phyloP scores from a whole-genome alignment of 208 protist genomes.

The Leishmania major region DNA sequence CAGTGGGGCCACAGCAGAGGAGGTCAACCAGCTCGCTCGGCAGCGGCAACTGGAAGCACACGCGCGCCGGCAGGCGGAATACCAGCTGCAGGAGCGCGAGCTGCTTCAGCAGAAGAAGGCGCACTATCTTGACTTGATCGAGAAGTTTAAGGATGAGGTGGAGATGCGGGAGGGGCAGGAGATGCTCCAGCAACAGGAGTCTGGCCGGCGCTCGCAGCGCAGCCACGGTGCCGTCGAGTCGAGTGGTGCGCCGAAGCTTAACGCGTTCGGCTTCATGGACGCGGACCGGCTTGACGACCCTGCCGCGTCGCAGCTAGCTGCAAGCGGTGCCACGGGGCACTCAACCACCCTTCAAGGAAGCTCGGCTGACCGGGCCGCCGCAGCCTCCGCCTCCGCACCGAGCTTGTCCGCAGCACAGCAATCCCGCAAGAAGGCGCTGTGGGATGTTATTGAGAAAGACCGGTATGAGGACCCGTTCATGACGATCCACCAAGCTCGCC shows the following conservation, averaged over 20 bases:
- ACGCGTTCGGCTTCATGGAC: constrained; percentile 78
- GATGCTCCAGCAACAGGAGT: constrained; percentile 41
- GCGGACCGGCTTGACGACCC: constrained; percentile 37
- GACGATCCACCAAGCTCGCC: constrained; percentile 84
- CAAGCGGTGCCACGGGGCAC: neutral
- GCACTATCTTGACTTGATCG: constrained; percentile 67
- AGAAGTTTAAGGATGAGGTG: constrained; percentile 65
- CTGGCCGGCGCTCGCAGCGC: constrained; percentile 1
- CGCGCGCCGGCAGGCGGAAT: constrained; percentile 66
- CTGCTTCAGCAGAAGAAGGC: constrained; percentile 51
- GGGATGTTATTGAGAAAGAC: constrained; percentile 60
- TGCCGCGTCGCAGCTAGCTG: constrained; percentile 4
- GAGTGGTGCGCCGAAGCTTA: constrained; percentile 8
- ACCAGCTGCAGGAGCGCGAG: constrained; percentile 70
- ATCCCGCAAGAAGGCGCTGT: constrained; percentile 50
- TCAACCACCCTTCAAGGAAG: neutral
- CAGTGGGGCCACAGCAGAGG: constrained; percentile 45
- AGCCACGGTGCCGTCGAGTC: constrained; percentile 1
- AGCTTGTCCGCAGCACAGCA: neutral
- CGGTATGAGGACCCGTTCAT: constrained; percentile 78
- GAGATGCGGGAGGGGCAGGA: constrained; percentile 78
- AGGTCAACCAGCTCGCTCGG: constrained; percentile 43
- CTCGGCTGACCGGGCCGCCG: neutral
- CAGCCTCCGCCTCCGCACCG: neutral
- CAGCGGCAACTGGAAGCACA: constrained; percentile 64